Evolutionary conservation across 2,329 filamentous ascomycete species (phyloP).

Genomic region (Lachnellula arida): DNA sequence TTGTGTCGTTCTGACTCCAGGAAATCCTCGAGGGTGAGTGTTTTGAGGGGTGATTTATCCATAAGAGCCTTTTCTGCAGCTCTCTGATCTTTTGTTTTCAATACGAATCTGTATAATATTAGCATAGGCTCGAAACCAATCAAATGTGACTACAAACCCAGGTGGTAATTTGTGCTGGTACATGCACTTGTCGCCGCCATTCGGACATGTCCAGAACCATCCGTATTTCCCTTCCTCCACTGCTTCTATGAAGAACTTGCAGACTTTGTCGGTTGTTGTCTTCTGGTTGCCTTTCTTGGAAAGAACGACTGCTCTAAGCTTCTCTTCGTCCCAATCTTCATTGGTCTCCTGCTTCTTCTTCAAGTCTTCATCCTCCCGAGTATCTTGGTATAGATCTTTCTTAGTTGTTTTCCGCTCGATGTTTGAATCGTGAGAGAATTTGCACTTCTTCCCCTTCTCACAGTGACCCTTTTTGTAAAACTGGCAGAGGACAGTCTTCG

Average conservation of each 20-base stretch:
- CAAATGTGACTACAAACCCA: conserved; percentile 59
- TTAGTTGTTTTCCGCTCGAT: conserved; percentile 91
- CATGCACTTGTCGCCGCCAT: conserved; percentile 96
- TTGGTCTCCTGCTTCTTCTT: conserved; percentile 88
- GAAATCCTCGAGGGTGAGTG: conserved; percentile 94
- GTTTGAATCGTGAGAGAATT: conserved; percentile 88
- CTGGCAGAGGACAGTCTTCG: conserved; percentile 93
- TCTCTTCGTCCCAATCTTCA: conserved; percentile 96
- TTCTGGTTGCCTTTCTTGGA: conserved; percentile 97
- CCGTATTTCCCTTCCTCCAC: conserved; percentile 99
- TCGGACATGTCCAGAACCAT: conserved; percentile 98
- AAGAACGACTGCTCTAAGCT: conserved; percentile 81
- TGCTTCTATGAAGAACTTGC: conserved; percentile 96
- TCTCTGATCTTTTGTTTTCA: conserved; percentile 97
- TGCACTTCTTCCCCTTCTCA: conserved; percentile 97
- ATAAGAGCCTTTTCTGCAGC: conserved; percentile 91
- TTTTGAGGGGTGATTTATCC: conserved; percentile 93
- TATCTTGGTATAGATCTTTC: conserved; percentile 85
- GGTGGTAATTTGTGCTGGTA: conserved; percentile 94
- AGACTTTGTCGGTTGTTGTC: conserved; percentile 96
- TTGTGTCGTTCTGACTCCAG: conserved; percentile 95
- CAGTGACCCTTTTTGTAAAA: conserved; percentile 98
- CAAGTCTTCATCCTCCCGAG: conserved; percentile 65
- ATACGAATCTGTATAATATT: conserved; percentile 64
- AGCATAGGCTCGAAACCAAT: conserved; percentile 15